Percentiles rank a stretch among this genome's conserved stretches.
Evolutionary conservation across 352 stramenopile species (phyloP).

Genomic region (Pythium brachiatum): DNA sequence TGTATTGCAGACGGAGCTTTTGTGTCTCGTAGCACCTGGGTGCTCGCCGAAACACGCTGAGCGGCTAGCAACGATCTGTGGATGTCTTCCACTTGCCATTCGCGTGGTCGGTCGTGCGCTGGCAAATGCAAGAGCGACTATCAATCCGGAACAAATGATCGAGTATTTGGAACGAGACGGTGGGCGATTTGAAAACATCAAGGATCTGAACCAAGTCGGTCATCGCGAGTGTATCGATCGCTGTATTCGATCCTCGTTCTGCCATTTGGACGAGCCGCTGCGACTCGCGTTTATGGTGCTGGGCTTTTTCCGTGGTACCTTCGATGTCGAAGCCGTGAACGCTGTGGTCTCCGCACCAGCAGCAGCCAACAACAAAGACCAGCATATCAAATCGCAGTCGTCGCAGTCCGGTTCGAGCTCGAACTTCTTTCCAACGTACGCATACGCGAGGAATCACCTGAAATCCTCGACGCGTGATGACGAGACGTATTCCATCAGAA

Average conservation of each 20-base stretch:
- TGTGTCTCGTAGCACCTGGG: conserved; percentile 61
- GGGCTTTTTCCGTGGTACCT: conserved; percentile 77
- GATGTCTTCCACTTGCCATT: conserved; percentile 78
- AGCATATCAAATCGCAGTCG: conserved; percentile 22
- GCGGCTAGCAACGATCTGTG: conserved; percentile 66
- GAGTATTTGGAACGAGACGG: conserved; percentile 75
- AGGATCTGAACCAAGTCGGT: conserved; percentile 67
- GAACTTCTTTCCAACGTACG: conserved; percentile 46
- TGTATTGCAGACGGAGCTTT: conserved; percentile 50
- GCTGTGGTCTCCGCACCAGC: conserved; percentile 62
- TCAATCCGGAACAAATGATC: conserved; percentile 80
- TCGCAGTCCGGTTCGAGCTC: conserved; percentile 15
- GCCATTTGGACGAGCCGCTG: conserved; percentile 63
- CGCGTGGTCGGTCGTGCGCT: conserved; percentile 73
- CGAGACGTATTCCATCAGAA: conserved; percentile 50
- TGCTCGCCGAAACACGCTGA: conserved; percentile 64
- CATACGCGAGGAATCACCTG: conserved; percentile 38
- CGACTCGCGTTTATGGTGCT: conserved; percentile 82
- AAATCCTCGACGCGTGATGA: conserved; percentile 33
- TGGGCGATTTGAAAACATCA: conserved; percentile 68
- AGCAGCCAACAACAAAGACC: conserved; percentile 15
- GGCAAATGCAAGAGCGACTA: conserved; percentile 67
- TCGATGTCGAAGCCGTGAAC: conserved; percentile 65
- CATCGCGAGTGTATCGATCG: conserved; percentile 78
- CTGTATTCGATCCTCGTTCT: conserved; percentile 82